phyloP scores from a whole-genome alignment of 179 eudicot species.

The Dionaea muscipula region DNA sequence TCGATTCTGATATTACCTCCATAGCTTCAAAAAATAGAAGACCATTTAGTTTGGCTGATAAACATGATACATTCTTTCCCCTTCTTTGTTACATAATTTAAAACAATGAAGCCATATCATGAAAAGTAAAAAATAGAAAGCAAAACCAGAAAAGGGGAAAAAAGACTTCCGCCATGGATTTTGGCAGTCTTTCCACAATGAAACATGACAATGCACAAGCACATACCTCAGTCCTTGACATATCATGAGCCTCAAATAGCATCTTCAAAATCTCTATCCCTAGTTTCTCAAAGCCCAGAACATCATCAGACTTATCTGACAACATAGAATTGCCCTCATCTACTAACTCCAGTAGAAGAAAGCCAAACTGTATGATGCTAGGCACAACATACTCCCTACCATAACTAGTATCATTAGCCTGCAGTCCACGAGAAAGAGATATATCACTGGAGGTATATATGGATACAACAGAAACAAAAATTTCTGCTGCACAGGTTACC shows the following conservation, averaged over 20 bases:
- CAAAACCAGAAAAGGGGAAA: background rate
- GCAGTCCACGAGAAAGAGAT: conserved; percentile 7
- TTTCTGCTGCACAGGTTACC: too few species aligned
- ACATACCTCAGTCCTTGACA: conserved; percentile 51
- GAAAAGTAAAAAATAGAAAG: background rate
- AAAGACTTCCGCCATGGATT: background rate
- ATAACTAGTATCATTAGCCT: conserved; percentile 40
- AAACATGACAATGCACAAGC: background rate
- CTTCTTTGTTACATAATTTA: too few species aligned
- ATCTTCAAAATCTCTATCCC: conserved; percentile 37
- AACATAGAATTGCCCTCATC: conserved; percentile 24
- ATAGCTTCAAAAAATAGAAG: too few species aligned
- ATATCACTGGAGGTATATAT: background rate
- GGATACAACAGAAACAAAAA: background rate
- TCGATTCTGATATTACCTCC: too few species aligned
- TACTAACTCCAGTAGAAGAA: conserved; percentile 36
- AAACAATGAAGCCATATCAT: too few species aligned
- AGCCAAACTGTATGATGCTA: conserved; percentile 41
- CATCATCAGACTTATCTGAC: conserved; percentile 21
- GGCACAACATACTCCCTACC: conserved; percentile 57
- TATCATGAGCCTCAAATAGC: conserved; percentile 48
- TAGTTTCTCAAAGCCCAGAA: conserved; percentile 37
- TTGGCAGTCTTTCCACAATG: background rate
- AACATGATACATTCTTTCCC: too few species aligned
- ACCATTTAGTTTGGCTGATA: too few species aligned